Evolutionary conservation across 164 flowering plant species (phyloP).

Genomic region (Kalanchoe fedtschenkoi): DNA sequence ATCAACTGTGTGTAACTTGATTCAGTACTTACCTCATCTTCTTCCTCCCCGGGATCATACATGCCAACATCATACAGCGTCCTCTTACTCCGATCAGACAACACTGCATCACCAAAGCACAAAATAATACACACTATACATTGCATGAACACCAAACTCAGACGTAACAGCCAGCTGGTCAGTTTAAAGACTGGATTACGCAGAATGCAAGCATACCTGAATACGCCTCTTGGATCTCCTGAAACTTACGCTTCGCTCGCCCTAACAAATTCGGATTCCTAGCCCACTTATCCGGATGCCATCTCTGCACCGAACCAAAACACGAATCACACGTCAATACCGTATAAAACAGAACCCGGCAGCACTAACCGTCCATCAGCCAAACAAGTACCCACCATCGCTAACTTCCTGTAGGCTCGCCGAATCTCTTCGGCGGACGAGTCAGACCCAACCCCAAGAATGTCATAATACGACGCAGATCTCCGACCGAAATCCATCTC

Average conservation of each 20-base stretch:
- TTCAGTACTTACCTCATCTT: conserved; percentile 54
- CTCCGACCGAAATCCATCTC: not conserved
- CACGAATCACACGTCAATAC: not conserved
- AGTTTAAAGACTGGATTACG: not conserved
- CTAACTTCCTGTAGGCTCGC: conserved; percentile 46
- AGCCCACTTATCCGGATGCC: conserved; percentile 89
- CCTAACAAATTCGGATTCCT: conserved; percentile 32
- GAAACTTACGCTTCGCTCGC: conserved; percentile 68
- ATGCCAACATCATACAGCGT: conserved; percentile 63
- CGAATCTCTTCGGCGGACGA: conserved; percentile 42
- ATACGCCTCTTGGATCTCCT: conserved; percentile 86
- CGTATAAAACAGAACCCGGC: too few species aligned
- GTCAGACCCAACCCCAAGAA: conserved; percentile 28
- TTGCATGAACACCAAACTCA: too few species aligned
- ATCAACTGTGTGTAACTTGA: not conserved
- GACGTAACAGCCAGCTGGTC: not conserved
- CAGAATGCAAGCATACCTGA: conserved; percentile 31
- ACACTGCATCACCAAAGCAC: conserved; percentile 4
- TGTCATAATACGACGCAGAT: conserved; percentile 25
- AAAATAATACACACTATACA: too few species aligned
- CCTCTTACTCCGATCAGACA: conserved; percentile 62
- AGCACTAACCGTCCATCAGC: too few species aligned
- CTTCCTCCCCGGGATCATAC: conserved; percentile 45
- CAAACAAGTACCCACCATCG: conserved; percentile 32
- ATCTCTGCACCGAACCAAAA: conserved; percentile 37